Percentiles rank a stretch among this genome's conserved stretches.
phyloP scores from a whole-genome alignment of 805 yeast genomes.

The Tetrapisispora arboricola region DNA sequence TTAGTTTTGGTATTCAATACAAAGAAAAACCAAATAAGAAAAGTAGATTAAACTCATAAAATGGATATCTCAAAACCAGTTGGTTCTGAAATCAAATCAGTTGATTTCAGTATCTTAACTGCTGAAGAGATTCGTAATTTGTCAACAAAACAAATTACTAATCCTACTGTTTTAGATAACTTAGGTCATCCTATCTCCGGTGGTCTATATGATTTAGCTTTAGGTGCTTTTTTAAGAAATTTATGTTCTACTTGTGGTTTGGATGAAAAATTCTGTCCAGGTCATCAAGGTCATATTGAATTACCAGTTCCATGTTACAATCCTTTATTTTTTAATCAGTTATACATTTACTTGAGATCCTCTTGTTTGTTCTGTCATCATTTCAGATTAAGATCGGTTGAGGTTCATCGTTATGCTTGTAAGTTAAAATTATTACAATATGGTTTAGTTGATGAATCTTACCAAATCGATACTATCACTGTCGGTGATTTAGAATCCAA shows the following conservation, averaged over 20 bases:
- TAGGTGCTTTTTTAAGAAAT: conserved; percentile 87
- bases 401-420: conserved; percentile 67
- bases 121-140: conserved; percentile 74
- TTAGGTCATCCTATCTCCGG: conserved; percentile 91
- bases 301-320: conserved; percentile 92
- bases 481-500: conserved; percentile 25
- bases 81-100: conserved; percentile 86
- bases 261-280: conserved; percentile 91
- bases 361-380: conserved; percentile 86
- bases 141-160: conserved; percentile 91
- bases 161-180: conserved; percentile 92
- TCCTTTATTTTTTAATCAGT: conserved; percentile 86
- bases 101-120: conserved; percentile 80
- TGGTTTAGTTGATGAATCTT: conserved; percentile 74
- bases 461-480: conserved; percentile 56
- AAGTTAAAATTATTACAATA: conserved; percentile 75
- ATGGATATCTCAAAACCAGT: conserved; percentile 98
- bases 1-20: too few relatives aligned
- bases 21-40: too few relatives aligned
- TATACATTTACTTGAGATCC: conserved; percentile 74
- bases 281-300: conserved; percentile 97
- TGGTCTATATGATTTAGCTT: conserved; percentile 88
- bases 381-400: conserved; percentile 59
- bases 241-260: conserved; percentile 93
- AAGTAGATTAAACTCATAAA: conserved; percentile 2